A percentile compares a stretch with the other conserved stretches of the same genome.
Evolutionary conservation across 306 rosid genomes (phyloP).

Genomic region (Pyrus pyrifolia): DNA sequence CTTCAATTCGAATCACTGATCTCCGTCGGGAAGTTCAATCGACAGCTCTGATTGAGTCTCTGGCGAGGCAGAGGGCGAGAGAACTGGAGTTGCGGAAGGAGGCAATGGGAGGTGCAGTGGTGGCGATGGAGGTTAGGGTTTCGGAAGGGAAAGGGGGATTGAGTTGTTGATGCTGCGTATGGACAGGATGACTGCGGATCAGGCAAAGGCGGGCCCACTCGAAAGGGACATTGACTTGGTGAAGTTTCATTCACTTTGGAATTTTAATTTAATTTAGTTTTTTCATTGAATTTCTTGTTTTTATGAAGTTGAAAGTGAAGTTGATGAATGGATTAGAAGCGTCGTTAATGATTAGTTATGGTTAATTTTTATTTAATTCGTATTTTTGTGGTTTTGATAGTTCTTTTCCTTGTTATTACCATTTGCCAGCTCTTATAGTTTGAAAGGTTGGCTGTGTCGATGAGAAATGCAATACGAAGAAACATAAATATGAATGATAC

Average conservation of each 20-base stretch:
- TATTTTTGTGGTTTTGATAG: neutral
- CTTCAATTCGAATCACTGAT: neutral
- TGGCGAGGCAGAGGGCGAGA: neutral
- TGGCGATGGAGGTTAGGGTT: slow-evolving; percentile 12
- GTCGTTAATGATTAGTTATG: neutral
- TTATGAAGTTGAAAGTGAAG: neutral
- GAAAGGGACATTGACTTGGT: slow-evolving; percentile 29
- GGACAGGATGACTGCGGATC: slow-evolving; percentile 21
- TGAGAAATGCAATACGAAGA: neutral
- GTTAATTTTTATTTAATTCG: neutral
- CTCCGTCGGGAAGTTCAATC: neutral
- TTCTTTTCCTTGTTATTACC: neutral
- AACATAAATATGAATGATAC: neutral
- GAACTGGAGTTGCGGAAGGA: neutral
- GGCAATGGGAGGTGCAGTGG: neutral
- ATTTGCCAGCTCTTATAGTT: neutral
- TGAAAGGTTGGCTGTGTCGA: neutral
- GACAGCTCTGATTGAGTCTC: neutral
- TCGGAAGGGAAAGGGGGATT: slow-evolving; percentile 8
- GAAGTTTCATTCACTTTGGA: neutral
- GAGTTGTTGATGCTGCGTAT: neutral
- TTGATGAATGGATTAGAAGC: neutral
- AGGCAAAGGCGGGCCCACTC: slow-evolving; percentile 16
- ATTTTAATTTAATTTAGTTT: neutral
- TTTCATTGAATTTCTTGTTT: neutral